Percentiles rank a stretch among this genome's conserved stretches.
Conservation (phyloP, 257 asterid species). For the Solanum appendiculatum region DNA sequence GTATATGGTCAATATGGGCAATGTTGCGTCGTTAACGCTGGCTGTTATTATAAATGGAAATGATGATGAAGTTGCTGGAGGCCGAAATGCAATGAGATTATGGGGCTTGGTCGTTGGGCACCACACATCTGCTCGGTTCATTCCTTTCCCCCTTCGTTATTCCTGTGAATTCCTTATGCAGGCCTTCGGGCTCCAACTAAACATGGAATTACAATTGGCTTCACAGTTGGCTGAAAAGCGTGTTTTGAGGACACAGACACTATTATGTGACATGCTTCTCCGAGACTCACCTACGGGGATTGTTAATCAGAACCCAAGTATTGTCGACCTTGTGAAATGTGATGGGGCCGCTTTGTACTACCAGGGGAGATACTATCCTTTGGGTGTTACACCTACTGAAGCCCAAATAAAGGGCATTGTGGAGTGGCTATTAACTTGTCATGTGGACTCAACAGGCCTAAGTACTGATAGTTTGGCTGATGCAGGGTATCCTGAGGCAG, state of each 20-base stretch:
- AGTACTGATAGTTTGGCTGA: conserved; percentile 53
- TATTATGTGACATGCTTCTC: conserved; percentile 55
- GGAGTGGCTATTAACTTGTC: conserved; percentile 34
- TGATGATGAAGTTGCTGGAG: conserved; percentile 29
- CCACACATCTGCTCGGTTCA: conserved; percentile 39
- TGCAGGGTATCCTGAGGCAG: conserved; percentile 53
- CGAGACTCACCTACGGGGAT: conserved; percentile 48
- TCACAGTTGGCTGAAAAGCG: conserved; percentile 36
- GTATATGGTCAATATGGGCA: conserved; percentile 55
- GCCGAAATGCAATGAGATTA: conserved; percentile 32
- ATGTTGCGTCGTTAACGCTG: conserved; percentile 40
- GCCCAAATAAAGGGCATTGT: conserved; percentile 39
- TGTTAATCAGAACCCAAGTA: conserved; percentile 45
- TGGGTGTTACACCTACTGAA: conserved; percentile 45
- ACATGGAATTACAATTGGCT: conserved; percentile 52
- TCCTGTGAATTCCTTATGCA: conserved; percentile 59
- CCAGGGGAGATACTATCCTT: conserved; percentile 37
- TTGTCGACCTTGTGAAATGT: conserved; percentile 50
- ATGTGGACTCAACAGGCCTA: conserved; percentile 53
- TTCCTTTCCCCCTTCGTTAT: conserved; percentile 48
- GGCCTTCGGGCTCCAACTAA: conserved; percentile 51
- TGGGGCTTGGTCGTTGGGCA: conserved; percentile 66
- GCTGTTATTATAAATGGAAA: conserved; percentile 41
- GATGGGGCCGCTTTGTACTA: conserved; percentile 53
- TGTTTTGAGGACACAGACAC: conserved; percentile 38